A percentile compares a stretch with the other conserved stretches of the same genome.
phyloP scores from a whole-genome alignment of 768 basidiomycete genomes.

The Tubosaeta sp. region DNA sequence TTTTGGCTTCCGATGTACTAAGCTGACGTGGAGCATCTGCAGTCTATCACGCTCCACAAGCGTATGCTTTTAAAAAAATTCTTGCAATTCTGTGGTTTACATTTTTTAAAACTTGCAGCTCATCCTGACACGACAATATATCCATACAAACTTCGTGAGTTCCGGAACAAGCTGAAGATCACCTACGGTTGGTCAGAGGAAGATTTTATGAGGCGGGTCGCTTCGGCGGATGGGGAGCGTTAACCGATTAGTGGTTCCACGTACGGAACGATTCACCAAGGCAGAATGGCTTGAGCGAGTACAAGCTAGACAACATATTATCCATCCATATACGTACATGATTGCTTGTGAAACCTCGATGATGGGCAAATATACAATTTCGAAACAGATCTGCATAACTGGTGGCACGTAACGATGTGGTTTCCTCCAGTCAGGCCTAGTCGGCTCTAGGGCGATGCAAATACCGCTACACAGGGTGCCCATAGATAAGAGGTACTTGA shows the following conservation, averaged over 20 bases:
- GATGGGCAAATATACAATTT: neutral
- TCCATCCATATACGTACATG: neutral
- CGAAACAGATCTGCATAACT: neutral
- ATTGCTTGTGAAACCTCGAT: neutral
- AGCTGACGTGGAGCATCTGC: constrained; percentile 1
- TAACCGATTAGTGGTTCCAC: no score
- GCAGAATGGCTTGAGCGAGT: no score
- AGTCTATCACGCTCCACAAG: constrained; percentile 77
- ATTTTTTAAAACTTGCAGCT: constrained; percentile 37
- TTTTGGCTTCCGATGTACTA: neutral
- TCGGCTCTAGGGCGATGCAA: neutral
- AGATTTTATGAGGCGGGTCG: constrained; percentile 31
- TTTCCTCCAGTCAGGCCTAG: no score
- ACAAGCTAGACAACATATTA: neutral
- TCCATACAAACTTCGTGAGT: constrained; percentile 45
- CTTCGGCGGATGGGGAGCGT: no score
- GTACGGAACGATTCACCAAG: no score
- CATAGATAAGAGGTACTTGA: neutral
- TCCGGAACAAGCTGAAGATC: constrained; percentile 53
- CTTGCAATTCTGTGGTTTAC: neutral
- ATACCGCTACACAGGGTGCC: constrained; percentile 1
- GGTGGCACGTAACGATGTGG: no score
- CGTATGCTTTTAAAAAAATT: constrained; percentile 43
- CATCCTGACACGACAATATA: constrained; percentile 70
- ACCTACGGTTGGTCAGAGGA: constrained; percentile 65